Conservation (phyloP, 2,329 filamentous ascomycete genomes). For the Sporothrix brunneoviolacea region DNA sequence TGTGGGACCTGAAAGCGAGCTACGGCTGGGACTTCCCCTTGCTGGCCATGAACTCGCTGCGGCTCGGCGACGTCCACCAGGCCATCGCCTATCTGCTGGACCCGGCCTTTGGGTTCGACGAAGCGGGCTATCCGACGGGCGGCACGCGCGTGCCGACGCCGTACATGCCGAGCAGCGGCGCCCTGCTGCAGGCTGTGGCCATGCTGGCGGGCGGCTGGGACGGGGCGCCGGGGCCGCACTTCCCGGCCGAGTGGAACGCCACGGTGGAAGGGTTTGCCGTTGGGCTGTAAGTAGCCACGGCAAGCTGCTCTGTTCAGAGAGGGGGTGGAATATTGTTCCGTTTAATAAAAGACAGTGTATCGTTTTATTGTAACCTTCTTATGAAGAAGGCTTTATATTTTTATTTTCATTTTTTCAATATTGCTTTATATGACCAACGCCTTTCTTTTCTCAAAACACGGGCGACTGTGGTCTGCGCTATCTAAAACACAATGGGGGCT, state of each 20-base stretch:
- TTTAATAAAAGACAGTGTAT: no score
- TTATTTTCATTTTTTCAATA: background rate
- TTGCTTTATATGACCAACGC: background rate
- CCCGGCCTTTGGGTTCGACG: constrained; percentile 46
- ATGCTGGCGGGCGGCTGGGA: constrained; percentile 56
- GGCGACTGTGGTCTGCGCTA: constrained; percentile 7
- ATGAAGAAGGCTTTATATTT: background rate
- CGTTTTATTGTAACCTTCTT: no score
- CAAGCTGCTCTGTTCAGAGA: no score
- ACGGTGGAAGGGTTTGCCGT: constrained; percentile 41
- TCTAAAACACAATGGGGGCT: no score
- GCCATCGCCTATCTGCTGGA: constrained; percentile 41
- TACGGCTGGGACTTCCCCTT: constrained; percentile 41
- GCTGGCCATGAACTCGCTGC: constrained; percentile 38
- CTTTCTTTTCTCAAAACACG: constrained; percentile 4
- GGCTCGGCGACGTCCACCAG: constrained; percentile 33
- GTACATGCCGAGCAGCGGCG: constrained; percentile 47
- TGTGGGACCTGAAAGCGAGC: constrained; percentile 34
- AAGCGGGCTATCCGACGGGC: constrained; percentile 48
- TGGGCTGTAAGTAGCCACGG: constrained; percentile 25
- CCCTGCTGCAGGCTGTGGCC: constrained; percentile 44
- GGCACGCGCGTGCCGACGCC: constrained; percentile 48
- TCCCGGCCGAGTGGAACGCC: constrained; percentile 42
- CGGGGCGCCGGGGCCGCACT: constrained; percentile 37
- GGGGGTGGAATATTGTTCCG: no score